Conservation (phyloP, 257 asterid species). For the Gentiana macrophylla region DNA sequence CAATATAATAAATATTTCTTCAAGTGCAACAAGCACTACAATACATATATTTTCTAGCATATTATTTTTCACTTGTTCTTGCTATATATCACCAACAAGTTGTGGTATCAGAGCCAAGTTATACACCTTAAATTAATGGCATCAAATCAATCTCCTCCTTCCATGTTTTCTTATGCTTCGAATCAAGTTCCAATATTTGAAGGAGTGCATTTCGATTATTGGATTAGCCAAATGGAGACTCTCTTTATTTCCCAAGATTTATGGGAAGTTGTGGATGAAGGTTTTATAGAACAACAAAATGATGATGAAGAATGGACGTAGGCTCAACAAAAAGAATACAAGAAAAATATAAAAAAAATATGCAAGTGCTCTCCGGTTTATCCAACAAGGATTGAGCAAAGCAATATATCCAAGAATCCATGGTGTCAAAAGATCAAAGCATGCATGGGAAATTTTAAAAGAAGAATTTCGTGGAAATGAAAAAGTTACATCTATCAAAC, state of each 20-base stretch:
- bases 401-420: not conserved
- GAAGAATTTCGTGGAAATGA: conserved; percentile 1
- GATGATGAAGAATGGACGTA: not conserved
- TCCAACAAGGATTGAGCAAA: not conserved
- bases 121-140: too few relatives aligned
- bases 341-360: not conserved
- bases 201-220: not conserved
- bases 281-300: not conserved
- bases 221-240: conserved; percentile 1
- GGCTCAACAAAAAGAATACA: not conserved
- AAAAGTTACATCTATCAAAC: not conserved
- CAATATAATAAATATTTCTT: too few relatives aligned
- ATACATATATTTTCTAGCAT: too few relatives aligned
- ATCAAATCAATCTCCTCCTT: too few relatives aligned
- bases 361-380: not conserved
- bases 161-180: too few relatives aligned
- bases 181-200: not conserved
- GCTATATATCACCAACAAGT: too few relatives aligned
- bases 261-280: conserved; percentile 4
- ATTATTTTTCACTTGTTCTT: too few relatives aligned
- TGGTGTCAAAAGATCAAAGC: not conserved
- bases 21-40: too few relatives aligned
- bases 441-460: conserved; percentile 1
- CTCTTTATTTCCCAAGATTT: conserved; percentile 1
- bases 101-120: too few relatives aligned